Evolutionary conservation across 1,284 basidiomycete genomes (phyloP).

Genomic region (Sparassis latifolia): DNA sequence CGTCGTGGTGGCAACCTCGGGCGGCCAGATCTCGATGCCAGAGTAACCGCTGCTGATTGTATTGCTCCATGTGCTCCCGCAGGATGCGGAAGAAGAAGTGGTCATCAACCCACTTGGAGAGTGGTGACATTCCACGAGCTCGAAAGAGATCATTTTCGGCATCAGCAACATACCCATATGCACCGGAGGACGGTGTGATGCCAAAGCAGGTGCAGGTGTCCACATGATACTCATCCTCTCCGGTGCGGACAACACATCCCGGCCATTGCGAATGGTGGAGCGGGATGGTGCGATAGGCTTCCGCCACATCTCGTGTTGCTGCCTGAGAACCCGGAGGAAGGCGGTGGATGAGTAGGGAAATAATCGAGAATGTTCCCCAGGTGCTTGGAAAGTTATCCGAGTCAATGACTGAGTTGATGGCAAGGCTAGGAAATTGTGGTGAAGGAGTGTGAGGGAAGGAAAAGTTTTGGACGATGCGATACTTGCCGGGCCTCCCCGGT

Average conservation of each 20-base stretch:
- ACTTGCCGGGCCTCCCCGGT: neutral
- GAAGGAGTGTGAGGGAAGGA: slow-evolving; percentile 9
- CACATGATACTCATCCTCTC: slow-evolving; percentile 5
- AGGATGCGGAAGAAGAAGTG: slow-evolving; percentile 4
- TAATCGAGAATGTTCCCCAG: slow-evolving; percentile 15
- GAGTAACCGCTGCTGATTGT: neutral
- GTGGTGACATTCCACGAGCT: slow-evolving; percentile 7
- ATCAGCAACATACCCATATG: slow-evolving; percentile 2
- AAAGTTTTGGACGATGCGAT: slow-evolving; percentile 13
- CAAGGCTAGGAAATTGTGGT: neutral
- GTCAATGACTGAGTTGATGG: slow-evolving; percentile 8
- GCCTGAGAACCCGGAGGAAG: slow-evolving; percentile 17
- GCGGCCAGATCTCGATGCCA: neutral
- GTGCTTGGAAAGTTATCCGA: slow-evolving; percentile 12
- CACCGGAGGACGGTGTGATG: slow-evolving; percentile 2
- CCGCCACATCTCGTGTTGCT: slow-evolving; percentile 11
- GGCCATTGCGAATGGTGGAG: slow-evolving; percentile 15
- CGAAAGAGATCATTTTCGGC: slow-evolving; percentile 12
- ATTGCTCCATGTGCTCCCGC: neutral
- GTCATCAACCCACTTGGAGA: slow-evolving; percentile 16
- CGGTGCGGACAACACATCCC: slow-evolving; percentile 16
- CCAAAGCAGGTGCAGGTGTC: slow-evolving; percentile 2
- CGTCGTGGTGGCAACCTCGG: slow-evolving; percentile 12
- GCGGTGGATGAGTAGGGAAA: slow-evolving; percentile 7
- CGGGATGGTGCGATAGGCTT: slow-evolving; percentile 15